These are phyloP conservation scores for Durotheca rogersii DNA, from an alignment of 495 filamentous ascomycete genomes.

Conservation along the genomic window DNA sequence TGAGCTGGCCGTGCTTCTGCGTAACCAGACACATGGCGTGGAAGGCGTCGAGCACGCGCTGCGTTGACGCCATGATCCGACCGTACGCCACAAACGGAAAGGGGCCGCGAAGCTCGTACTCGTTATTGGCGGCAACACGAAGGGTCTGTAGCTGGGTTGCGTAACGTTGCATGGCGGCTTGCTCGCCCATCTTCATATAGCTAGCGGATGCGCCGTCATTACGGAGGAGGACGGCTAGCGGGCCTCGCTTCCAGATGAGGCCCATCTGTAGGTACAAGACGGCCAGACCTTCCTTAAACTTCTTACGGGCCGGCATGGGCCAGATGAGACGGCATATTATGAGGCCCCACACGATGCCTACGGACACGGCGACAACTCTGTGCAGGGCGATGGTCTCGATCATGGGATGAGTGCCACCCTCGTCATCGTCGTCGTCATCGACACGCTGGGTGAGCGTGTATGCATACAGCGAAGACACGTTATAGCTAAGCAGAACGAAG, in stretches of 20 bases:
- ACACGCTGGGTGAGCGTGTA: conserved; percentile 82
- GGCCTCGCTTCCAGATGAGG: conserved; percentile 97
- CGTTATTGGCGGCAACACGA: conserved; percentile 68
- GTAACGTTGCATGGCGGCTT: conserved; percentile 62
- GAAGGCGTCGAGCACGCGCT: conserved; percentile 84
- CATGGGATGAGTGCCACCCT: conserved; percentile 80
- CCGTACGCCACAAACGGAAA: conserved; percentile 72
- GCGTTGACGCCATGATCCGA: conserved; percentile 73
- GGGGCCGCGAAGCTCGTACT: conserved; percentile 81
- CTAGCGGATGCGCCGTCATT: conserved; percentile 51
- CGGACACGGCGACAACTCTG: conserved; percentile 81
- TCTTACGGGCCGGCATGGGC: conserved; percentile 84
- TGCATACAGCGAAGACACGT: conserved; percentile 91
- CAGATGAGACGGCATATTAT: conserved; percentile 87
- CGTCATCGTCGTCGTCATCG: conserved; percentile 75
- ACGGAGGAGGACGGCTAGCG: conserved; percentile 67
- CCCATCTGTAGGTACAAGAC: conserved; percentile 90
- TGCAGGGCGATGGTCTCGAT: conserved; percentile 90
- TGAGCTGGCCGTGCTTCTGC: conserved; percentile 72
- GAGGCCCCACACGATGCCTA: conserved; percentile 88
- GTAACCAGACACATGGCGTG: conserved; percentile 95
- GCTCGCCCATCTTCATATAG: conserved; percentile 83
- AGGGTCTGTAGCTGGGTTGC: conserved; percentile 67
- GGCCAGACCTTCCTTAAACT: conserved; percentile 82
- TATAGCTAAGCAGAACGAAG: conserved; percentile 93